Evolutionary conservation across 108 stramenopile species (phyloP), one percentile per base, ranked within the genome.

Genomic region (Nitzschia sp.): DNA sequence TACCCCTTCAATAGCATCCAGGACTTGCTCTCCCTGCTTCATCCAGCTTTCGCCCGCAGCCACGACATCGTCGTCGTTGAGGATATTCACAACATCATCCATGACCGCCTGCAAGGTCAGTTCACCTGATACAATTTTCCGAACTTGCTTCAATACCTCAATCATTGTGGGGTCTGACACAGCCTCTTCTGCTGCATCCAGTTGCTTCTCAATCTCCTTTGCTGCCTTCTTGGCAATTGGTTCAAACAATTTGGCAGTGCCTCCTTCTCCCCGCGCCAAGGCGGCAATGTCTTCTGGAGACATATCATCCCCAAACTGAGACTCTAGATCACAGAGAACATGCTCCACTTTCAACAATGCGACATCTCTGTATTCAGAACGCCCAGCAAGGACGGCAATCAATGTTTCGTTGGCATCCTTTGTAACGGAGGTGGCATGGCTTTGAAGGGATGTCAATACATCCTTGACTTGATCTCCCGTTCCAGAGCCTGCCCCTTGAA

Each of bases 1-100:
- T 14, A 85, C 83, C 17, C 87, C 88, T 73, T 95, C 94, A 65
- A 95, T 84, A 50, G 77, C 88, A 82, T 95, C 94, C 41, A 95
- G 71, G 8, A 91, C 72, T 11, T 72, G 73, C 57, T 95, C 94
- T 38, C 91, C 80, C 56, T 72, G 80, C 34, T 85, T 79, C 26
- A 92, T 75, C 10, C 92, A 50, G 14, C 78, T 86, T 46, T 86
- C 87, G 57, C 91, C 85, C 22, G 78, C 86, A 7, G 87, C 86
- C 7, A 92, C 91, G 25, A 89, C 79, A 26, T 71, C 72, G 12
- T 95, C 91, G 43, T 92, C 88, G 78, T 95, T 88, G 21, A 95
- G 71, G 67, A 86, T 79, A 37, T 72, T 83, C 26, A 88, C 84
- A 15, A 86, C 77, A 56, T 88, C 86, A 66, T 92, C 89, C 73